A percentile compares a stretch with the other conserved stretches of the same genome.
phyloP scores from a whole-genome alignment of 257 asterid genomes.

The Knoxia roxburghii region DNA sequence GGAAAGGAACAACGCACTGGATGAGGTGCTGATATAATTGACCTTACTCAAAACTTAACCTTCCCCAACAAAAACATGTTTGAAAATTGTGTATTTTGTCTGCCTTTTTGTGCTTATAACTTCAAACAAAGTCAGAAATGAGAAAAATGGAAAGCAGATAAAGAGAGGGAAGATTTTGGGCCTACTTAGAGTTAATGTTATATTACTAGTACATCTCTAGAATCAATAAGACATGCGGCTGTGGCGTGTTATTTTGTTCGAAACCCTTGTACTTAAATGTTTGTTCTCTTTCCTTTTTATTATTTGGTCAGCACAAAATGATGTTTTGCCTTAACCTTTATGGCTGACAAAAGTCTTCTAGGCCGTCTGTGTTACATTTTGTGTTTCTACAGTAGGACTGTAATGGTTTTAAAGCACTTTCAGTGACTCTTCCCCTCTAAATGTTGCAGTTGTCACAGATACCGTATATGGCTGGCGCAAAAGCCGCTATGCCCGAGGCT shows the following conservation, averaged over 20 bases:
- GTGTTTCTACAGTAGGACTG: background rate
- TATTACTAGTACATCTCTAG: background rate
- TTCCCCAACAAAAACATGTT: background rate
- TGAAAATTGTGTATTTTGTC: background rate
- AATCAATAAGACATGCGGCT: no score
- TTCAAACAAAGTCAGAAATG: no score
- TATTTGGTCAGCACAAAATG: background rate
- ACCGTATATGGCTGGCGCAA: constrained; percentile 60
- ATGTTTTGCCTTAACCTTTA: background rate
- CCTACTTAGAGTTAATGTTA: background rate
- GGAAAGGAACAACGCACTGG: background rate
- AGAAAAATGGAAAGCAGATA: background rate
- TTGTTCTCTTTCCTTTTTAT: background rate
- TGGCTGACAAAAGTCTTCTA: background rate
- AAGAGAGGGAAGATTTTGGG: no score
- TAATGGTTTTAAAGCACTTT: background rate
- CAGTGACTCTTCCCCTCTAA: background rate
- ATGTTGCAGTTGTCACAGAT: constrained; percentile 70
- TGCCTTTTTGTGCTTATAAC: constrained; percentile 1
- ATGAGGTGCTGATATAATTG: background rate
- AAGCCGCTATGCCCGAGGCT: constrained; percentile 64
- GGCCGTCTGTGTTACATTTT: background rate
- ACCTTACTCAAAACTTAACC: background rate
- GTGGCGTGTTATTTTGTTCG: no score
- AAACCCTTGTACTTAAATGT: background rate